Base-by-base conservation (phyloP, 441 rosid genomes). In the Pelargonium cotyledonis region DNA sequence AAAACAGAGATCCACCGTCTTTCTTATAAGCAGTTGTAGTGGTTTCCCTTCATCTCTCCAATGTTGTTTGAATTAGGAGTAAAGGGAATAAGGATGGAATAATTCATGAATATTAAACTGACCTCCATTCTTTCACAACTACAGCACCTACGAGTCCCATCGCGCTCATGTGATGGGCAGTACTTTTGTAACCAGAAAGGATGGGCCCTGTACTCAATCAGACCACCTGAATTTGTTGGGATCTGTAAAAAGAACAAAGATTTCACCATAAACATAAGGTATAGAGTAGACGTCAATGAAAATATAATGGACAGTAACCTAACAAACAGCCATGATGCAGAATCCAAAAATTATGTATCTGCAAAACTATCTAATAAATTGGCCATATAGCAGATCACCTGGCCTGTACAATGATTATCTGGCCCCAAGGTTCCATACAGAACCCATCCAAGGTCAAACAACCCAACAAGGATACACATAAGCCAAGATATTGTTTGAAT, bases 81-180 rank as follows among this genome's bases (percentile, higher is more conserved):
- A 5, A 35, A 35, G 38, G 6, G 38, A 35, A 35, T 35, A 35
- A 51, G 58, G 16, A 14, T 51, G 60, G 18, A 18, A 53, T n/a
- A 12, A 15, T 53, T 53, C 19, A 53, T 53, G 11, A 7, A 53
- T 57, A 53, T 63, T 62, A 57, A 66, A 81, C 86, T 73, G 63
- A 92, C 99, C 99, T 95, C 96, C 96, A 95, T 89, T 80, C 98
- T 79, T 78, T 95, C 98, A 69, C 99, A 95, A 70, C 99, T 92
- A 72, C 98, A 92, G 67, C 98, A 95, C 41, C 96, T 84, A 68
- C 88, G 92, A 73, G 99, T 95, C 55, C 91, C 88, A 69, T 95
- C 99, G 57, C 73, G 88, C 78, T 93, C 98, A 70, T 93, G 98
- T 0, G 90, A 81, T 40, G 97, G 98, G 75, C 98, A 93, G 75